Percentiles rank a stretch among this genome's conserved stretches.
These are phyloP conservation scores for Sisymbrium altissimum DNA, from an alignment of 345 rosid species.

Conservation along the genomic window DNA sequence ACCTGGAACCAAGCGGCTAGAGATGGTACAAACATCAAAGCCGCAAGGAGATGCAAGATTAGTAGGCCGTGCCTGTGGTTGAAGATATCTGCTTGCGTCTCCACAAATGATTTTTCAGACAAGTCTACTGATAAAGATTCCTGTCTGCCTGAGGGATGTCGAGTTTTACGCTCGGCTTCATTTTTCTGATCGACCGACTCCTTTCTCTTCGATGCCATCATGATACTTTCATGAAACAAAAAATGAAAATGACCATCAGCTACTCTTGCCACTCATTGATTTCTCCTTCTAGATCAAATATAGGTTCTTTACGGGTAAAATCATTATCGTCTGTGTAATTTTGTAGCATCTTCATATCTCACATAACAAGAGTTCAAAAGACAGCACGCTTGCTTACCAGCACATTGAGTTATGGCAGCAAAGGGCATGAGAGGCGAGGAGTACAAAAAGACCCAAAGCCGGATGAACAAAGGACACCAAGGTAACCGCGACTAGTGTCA, in stretches of 20 bases:
- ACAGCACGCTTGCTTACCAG: constrained; percentile 46
- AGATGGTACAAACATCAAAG: constrained; percentile 89
- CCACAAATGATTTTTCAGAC: constrained; percentile 54
- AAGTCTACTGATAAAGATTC: constrained; percentile 36
- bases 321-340: not conserved
- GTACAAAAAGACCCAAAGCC: constrained; percentile 73
- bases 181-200: constrained; percentile 44
- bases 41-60: constrained; percentile 69
- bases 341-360: not conserved
- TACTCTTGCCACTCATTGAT: constrained; percentile 21
- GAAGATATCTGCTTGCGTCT: constrained; percentile 81
- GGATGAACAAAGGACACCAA: constrained; percentile 83
- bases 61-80: constrained; percentile 80
- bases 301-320: not conserved
- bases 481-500: constrained; percentile 50
- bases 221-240: constrained; percentile 53
- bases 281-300: not conserved
- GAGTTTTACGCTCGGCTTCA: constrained; percentile 38
- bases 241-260: constrained; percentile 21
- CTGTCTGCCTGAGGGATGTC: constrained; percentile 36
- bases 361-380: not conserved
- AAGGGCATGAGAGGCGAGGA: constrained; percentile 57
- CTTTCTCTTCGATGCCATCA: constrained; percentile 57
- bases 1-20: constrained; percentile 94
- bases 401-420: constrained; percentile 78